A percentile compares a stretch with the other conserved stretches of the same genome.
Conservation (phyloP, 495 filamentous ascomycete species). For the Aspergillus carlsbadensis region DNA sequence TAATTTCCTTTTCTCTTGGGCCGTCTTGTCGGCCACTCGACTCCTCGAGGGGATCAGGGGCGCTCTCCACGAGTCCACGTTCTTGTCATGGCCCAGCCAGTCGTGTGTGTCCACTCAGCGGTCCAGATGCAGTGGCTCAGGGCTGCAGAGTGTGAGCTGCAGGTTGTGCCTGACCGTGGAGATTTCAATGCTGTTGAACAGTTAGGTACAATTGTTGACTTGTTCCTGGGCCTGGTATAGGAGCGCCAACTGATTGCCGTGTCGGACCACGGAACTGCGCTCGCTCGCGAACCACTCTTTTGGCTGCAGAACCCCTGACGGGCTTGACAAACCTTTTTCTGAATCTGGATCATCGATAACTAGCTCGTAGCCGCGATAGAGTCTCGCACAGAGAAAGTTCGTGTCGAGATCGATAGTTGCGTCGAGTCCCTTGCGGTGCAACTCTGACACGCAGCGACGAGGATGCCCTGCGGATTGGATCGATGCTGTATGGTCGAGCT, state of each 20-base stretch:
- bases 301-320: not conserved
- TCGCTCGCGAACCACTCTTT: not conserved
- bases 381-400: not conserved
- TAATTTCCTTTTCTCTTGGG: conserved; percentile 12
- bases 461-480: not conserved
- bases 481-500: no score
- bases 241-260: not conserved
- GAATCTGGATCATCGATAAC: not conserved
- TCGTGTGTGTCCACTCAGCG: no score
- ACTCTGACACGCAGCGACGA: not conserved
- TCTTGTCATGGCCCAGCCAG: not conserved
- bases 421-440: not conserved
- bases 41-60: not conserved
- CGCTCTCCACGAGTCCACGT: conserved; percentile 1
- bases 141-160: not conserved
- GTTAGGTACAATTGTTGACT: no score
- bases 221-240: not conserved
- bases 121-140: no score
- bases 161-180: no score
- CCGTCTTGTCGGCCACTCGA: not conserved
- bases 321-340: not conserved
- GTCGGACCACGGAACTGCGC: not conserved
- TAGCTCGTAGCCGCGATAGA: not conserved
- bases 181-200: no score
- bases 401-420: not conserved